Base-by-base conservation (phyloP, 2,329 filamentous ascomycete species). In the Alternaria novae-zelandiae region DNA sequence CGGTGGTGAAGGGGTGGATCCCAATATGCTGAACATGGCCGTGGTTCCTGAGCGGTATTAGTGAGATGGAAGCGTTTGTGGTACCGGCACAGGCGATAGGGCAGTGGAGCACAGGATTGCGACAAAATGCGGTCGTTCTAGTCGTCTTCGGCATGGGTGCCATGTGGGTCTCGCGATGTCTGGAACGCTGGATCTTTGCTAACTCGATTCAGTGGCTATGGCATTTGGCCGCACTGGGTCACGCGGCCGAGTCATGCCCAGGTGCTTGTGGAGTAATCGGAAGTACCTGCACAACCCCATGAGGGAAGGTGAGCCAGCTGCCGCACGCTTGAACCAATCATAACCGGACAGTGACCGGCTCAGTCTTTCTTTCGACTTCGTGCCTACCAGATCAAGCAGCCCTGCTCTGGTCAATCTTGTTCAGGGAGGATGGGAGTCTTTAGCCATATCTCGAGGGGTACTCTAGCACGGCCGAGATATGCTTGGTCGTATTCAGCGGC, bases 31-130 rank as follows among this genome's bases (percentile, higher is more conserved):
- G 10, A 60, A 60, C 47, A 61, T 68, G 21, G 65, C 63, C 3
- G 62, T 61, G n/a, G 67, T 61, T 2, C 8, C 15, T 70, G 30
- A 67, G 68, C 45, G 41, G 57, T 9, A 25, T 66, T 25, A 50
- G 49, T 4, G 69, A 71, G 32, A 20, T 70, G 8, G 64, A 71
- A 51, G 67, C 69, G 5, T 66, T 70, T 3, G 11, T 63, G 10
- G 63, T 71, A 28, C 66, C 67, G 6, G 59, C 47, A 2, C 66
- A 57, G 63, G 63, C 62, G 3, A 57, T 66, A 23, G 69, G 63
- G 59, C 53, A 60, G 20, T 36, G 68, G 28, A 55, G 54, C 7
- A 63, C 66, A 44, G 49, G 64, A 15, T 5, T 67, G 8, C 51
- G 54, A 56, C 64, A 49, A 44, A 69, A 69, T 53, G 13, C 67